Base-by-base conservation (phyloP, 2,329 filamentous ascomycete genomes). In the Aspergillus sojae region DNA sequence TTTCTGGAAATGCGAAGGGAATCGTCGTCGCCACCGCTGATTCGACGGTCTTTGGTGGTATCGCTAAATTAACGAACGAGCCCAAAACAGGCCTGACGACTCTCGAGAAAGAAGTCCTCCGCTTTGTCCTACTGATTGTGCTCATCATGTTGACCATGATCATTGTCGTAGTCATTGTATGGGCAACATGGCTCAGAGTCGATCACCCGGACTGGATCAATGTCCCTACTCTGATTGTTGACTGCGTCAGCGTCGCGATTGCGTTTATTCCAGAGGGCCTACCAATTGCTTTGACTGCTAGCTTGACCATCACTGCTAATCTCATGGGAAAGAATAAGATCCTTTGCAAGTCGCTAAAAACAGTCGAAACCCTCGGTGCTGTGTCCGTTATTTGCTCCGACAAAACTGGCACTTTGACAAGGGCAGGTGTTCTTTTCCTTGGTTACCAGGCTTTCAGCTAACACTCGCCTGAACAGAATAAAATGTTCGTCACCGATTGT, bases 291-390 rank as follows among this genome's bases (percentile, higher is more conserved):
- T 78, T 92, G 41, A 90, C 89, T 0, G 86, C 88, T 1, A 90
- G 88, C 21, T 81, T 94, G 67, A 93, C 91, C 0, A 93, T 94
- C 63, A 89, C 87, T 1, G 91, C 91, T 23, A 91, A 90, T 67
- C 84, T 91, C 69, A 93, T 94, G 91, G 84, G 84, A 66, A 88
- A 89, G 78, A 89, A 93, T 75, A 90, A 90, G 72, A 88, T 93
- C 50, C 83, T 93, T 10, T 93, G 90, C 86, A 93, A 93, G 78
- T 91, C 89, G 0, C 82, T 94, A 54, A 91, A 91, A 78, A 93
- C 91, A 0, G 90, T 92, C 0, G 91, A 93, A 77, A 93, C 90
- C 0, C 83, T 93, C 0, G 91, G 91, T 0, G 84, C 88, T 0
- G 90, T 92, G 1, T 90, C 88, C 0, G 86, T 91, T 9, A 88